Evolutionary conservation across 768 basidiomycete genomes (phyloP).

Genomic region (Myochromella boudieri): DNA sequence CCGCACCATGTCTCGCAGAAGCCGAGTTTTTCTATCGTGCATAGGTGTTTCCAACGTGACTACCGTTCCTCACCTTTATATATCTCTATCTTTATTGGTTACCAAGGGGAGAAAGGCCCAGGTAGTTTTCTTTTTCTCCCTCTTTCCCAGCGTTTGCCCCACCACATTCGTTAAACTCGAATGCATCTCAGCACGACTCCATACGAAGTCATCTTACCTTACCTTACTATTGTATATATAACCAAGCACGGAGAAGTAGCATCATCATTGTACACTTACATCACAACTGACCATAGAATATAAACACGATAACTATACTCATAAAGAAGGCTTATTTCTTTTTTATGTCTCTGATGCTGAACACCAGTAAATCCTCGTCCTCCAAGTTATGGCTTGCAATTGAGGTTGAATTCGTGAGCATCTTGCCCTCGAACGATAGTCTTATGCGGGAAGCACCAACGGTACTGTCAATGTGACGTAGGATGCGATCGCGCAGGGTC

Average conservation of each 20-base stretch:
- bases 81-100: conserved; percentile 13
- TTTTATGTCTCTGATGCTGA: conserved; percentile 68
- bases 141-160: too few species aligned
- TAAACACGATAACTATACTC: too few species aligned
- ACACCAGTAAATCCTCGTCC: conserved; percentile 81
- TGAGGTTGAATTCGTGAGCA: conserved; percentile 83
- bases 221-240: too few species aligned
- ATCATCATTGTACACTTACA: too few species aligned
- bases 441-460: conserved; percentile 80
- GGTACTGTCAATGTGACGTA: conserved; percentile 74
- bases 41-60: neutral
- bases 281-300: too few species aligned
- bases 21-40: conserved; percentile 5
- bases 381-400: conserved; percentile 89
- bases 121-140: neutral
- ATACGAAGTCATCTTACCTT: too few species aligned
- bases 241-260: too few species aligned
- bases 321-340: conserved; percentile 55
- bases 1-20: conserved; percentile 16
- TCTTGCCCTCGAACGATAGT: conserved; percentile 77
- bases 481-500: conserved; percentile 86
- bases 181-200: too few species aligned
- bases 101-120: conserved; percentile 22
- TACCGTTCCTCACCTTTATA: neutral
- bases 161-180: too few species aligned